phyloP scores from a whole-genome alignment of 345 rosid species.

The Gynandropsis gynandra region DNA sequence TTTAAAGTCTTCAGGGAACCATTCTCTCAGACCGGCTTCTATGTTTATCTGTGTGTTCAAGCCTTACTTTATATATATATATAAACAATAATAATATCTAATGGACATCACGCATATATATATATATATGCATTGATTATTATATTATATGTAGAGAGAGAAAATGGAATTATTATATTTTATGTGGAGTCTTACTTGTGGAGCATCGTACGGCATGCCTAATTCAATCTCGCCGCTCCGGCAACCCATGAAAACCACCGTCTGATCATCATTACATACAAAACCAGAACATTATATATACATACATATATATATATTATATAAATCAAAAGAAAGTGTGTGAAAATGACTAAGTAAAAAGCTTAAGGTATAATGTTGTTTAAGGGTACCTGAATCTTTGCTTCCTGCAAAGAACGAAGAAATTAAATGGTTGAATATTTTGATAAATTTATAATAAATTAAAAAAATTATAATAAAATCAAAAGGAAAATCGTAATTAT shows the following conservation, averaged over 20 bases:
- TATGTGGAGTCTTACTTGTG: slow-evolving; percentile 34
- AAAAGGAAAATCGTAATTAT: not conserved
- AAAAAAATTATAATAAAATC: not conserved
- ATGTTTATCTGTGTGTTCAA: slow-evolving; percentile 40
- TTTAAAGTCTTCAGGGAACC: slow-evolving; percentile 48
- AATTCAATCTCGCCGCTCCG: slow-evolving; percentile 77
- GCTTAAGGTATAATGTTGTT: not conserved
- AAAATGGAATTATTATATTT: not conserved
- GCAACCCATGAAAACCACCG: slow-evolving; percentile 78
- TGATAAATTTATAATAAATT: not conserved
- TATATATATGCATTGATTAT: not conserved
- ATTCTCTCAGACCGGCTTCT: slow-evolving; percentile 44
- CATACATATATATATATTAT: not conserved
- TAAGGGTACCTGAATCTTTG: slow-evolving; percentile 84
- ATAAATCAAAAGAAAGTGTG: not conserved
- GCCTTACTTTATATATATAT: not conserved
- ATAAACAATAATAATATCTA: not conserved
- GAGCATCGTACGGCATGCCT: slow-evolving; percentile 41
- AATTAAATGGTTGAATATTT: not conserved
- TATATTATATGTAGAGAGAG: not conserved
- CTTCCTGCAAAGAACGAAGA: slow-evolving; percentile 45
- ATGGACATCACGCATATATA: not conserved
- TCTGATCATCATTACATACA: slow-evolving; percentile 29
- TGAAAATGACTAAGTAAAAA: too few species aligned
- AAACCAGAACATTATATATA: not conserved